phyloP scores from a whole-genome alignment of 2,329 filamentous ascomycete genomes.

The Penicillium brasilianum region DNA sequence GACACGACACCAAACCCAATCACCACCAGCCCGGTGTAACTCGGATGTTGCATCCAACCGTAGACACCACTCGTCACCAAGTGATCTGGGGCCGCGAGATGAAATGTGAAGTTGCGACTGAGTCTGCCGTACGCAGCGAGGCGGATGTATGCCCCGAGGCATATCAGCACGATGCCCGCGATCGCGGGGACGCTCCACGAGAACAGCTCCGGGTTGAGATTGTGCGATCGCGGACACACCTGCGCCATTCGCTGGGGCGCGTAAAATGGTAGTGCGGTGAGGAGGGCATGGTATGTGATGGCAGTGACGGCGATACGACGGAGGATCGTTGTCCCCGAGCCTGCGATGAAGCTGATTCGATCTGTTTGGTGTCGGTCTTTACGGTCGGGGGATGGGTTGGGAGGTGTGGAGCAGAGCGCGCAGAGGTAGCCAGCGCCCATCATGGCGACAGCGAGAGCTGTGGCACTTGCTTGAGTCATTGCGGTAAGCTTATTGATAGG shows the following conservation, averaged over 20 bases:
- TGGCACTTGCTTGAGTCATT: conserved; percentile 14
- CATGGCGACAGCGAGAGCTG: conserved; percentile 23
- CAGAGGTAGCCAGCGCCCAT: conserved; percentile 24
- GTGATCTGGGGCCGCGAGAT: conserved; percentile 53
- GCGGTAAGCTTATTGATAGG: background rate
- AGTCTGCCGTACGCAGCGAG: conserved; percentile 52
- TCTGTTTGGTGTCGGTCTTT: conserved; percentile 23
- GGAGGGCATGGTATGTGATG: conserved; percentile 29
- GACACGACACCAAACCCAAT: conserved; percentile 30
- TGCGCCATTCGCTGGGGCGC: conserved; percentile 10
- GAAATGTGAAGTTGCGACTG: conserved; percentile 61
- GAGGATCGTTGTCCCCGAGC: conserved; percentile 10
- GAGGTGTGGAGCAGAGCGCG: conserved; percentile 29
- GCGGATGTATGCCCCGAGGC: conserved; percentile 34
- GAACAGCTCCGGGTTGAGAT: conserved; percentile 28
- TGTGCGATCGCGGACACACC: conserved; percentile 27
- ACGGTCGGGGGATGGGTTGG: conserved; percentile 23
- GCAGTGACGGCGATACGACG: conserved; percentile 15
- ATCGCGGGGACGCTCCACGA: conserved; percentile 31
- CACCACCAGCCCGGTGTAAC: conserved; percentile 54
- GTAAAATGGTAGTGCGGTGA: conserved; percentile 18
- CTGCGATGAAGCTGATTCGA: conserved; percentile 26
- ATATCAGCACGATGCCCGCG: conserved; percentile 27
- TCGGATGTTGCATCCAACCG: conserved; percentile 58
- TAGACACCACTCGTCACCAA: conserved; percentile 58